Evolutionary conservation across 768 basidiomycete genomes (phyloP).

Genomic region (Amyloporia xantha): DNA sequence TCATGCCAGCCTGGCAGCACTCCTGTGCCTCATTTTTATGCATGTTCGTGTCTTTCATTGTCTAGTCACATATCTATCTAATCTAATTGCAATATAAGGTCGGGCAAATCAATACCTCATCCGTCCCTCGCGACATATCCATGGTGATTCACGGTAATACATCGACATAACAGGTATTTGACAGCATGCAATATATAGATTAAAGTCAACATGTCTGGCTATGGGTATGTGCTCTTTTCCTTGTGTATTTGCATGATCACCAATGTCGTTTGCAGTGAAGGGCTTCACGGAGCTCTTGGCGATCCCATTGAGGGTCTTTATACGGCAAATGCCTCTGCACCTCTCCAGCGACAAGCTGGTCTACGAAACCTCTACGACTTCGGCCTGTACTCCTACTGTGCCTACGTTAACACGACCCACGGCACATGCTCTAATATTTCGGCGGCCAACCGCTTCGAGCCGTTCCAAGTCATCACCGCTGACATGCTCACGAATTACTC

Average conservation of each 20-base stretch:
- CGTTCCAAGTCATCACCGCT: slow-evolving; percentile 54
- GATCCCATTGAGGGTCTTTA: slow-evolving; percentile 62
- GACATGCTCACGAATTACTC: slow-evolving; percentile 69
- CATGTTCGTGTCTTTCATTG: slow-evolving; percentile 47
- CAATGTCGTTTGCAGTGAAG: slow-evolving; percentile 33
- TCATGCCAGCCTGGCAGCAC: slow-evolving; percentile 36
- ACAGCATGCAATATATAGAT: slow-evolving; percentile 36
- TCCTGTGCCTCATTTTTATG: slow-evolving; percentile 67
- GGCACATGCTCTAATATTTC: slow-evolving; percentile 63
- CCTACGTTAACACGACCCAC: slow-evolving; percentile 49
- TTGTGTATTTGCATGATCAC: not conserved
- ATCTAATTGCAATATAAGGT: slow-evolving; percentile 40
- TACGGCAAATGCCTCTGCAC: slow-evolving; percentile 55
- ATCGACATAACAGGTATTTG: slow-evolving; percentile 8
- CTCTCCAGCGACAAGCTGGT: slow-evolving; percentile 50
- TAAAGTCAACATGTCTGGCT: slow-evolving; percentile 61
- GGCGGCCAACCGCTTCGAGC: slow-evolving; percentile 52
- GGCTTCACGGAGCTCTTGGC: slow-evolving; percentile 40
- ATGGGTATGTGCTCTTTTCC: slow-evolving; percentile 43
- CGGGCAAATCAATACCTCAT: slow-evolving; percentile 75
- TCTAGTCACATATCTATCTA: slow-evolving; percentile 8
- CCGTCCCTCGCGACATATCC: slow-evolving; percentile 61
- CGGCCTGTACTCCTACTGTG: slow-evolving; percentile 80
- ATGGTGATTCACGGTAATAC: slow-evolving; percentile 47
- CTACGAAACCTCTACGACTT: slow-evolving; percentile 69